phyloP scores from a whole-genome alignment of 1,284 basidiomycete genomes.

The Stereum hirsutum region DNA sequence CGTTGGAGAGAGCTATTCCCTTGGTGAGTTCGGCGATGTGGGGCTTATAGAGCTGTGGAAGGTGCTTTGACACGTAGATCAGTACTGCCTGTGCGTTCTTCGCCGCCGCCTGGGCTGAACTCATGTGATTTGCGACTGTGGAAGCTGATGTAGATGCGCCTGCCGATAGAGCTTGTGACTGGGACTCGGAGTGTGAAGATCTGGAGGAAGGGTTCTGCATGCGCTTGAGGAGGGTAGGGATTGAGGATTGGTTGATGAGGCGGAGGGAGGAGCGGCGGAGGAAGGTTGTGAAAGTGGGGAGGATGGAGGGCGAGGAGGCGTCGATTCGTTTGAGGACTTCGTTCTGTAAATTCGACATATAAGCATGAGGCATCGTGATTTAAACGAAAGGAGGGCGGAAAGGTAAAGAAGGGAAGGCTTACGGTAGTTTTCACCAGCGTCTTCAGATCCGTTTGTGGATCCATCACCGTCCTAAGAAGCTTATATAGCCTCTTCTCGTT shows the following conservation, averaged over 20 bases:
- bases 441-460: constrained; percentile 79
- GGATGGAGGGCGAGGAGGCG: constrained; percentile 50
- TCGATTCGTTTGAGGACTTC: constrained; percentile 76
- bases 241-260: constrained; percentile 77
- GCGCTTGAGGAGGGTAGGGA: constrained; percentile 71
- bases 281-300: constrained; percentile 67
- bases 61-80: constrained; percentile 68
- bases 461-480: constrained; percentile 73
- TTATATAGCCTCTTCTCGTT: constrained; percentile 87
- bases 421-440: constrained; percentile 74
- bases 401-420: too few species aligned
- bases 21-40: constrained; percentile 74
- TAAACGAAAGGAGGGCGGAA: background rate
- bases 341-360: constrained; percentile 41
- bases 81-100: constrained; percentile 43
- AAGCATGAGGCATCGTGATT: constrained; percentile 1
- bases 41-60: constrained; percentile 63
- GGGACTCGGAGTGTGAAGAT: too few species aligned
- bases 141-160: too few species aligned
- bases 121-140: constrained; percentile 24
- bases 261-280: constrained; percentile 67
- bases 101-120: constrained; percentile 27
- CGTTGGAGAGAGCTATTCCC: constrained; percentile 52
- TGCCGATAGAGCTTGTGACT: too few species aligned
- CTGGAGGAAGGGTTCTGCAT: constrained; percentile 39